These are phyloP conservation scores for Pyropia yezoensis DNA, from an alignment of 23 red algal species.

Conservation along the genomic window DNA sequence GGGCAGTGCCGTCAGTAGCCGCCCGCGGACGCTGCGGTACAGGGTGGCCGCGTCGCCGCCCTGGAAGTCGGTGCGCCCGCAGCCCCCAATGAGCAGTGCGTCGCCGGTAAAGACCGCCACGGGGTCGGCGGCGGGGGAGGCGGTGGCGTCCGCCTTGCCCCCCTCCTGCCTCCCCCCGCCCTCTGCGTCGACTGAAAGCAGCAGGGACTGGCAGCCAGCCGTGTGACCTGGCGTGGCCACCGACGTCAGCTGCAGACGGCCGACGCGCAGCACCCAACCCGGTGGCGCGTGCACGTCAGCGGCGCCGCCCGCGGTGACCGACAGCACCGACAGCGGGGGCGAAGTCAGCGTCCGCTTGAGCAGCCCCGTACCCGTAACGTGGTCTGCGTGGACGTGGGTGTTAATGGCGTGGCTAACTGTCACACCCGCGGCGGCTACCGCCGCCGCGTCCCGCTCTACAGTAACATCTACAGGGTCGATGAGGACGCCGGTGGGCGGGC, in stretches of 20 bases:
- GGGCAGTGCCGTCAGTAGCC: constrained; percentile 44
- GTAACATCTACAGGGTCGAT: constrained; percentile 76
- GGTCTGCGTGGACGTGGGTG: constrained; percentile 83
- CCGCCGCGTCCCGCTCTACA: constrained; percentile 24
- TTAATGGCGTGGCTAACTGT: constrained; percentile 43
- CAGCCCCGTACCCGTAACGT: constrained; percentile 61
- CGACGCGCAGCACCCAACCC: constrained; percentile 17
- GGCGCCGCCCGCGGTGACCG: constrained; percentile 25
- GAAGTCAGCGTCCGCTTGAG: constrained; percentile 17
- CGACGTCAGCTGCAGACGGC: constrained; percentile 21
- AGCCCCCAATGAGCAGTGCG: constrained; percentile 70
- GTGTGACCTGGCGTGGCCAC: constrained; percentile 71
- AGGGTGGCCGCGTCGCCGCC: constrained; percentile 41
- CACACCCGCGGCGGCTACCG: constrained; percentile 15
- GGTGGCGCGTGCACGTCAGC: constrained; percentile 35
- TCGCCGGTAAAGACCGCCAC: constrained; percentile 68
- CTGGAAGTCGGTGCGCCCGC: constrained; percentile 81
- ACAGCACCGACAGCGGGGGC: constrained; percentile 16
- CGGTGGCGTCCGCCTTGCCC: too few relatives aligned
- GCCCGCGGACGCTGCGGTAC: constrained; percentile 42
- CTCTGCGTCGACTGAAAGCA: neutral
- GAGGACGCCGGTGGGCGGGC: constrained; percentile 18
- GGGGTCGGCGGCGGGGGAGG: neutral
- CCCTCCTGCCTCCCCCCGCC: too few relatives aligned
- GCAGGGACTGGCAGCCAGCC: constrained; percentile 56